Conservation (phyloP, 495 filamentous ascomycete species). For the Penicillium malachiteum region DNA sequence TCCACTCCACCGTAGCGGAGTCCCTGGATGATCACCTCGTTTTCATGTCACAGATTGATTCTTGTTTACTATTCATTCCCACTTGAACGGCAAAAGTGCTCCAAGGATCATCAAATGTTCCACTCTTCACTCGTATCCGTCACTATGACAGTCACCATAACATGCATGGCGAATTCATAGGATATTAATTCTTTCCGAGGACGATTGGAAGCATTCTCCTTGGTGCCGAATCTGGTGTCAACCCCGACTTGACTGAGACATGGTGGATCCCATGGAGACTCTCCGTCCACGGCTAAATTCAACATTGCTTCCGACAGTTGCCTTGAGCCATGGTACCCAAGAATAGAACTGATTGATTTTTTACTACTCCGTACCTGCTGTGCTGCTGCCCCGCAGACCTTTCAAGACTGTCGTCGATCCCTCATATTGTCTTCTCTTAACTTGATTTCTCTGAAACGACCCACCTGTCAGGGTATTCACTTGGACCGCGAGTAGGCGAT, state of each 20-base stretch:
- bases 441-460: slow-evolving; percentile 16
- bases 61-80: neutral
- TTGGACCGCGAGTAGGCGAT: too few species aligned
- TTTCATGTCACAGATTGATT: slow-evolving; percentile 13
- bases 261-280: slow-evolving; percentile 5
- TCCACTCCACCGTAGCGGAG: slow-evolving; percentile 1
- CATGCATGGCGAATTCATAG: too few species aligned
- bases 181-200: neutral
- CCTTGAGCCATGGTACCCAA: slow-evolving; percentile 7
- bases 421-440: slow-evolving; percentile 8
- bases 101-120: neutral
- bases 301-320: neutral
- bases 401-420: slow-evolving; percentile 12
- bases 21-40: slow-evolving; percentile 8
- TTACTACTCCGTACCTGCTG: neutral
- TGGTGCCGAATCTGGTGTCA: slow-evolving; percentile 7
- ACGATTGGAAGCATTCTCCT: neutral
- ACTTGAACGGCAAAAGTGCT: neutral
- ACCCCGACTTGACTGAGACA: slow-evolving; percentile 12
- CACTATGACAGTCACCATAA: too few species aligned
- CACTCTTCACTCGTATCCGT: too few species aligned
- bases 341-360: neutral
- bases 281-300: neutral
- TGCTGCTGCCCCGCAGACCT: neutral
- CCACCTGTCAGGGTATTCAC: slow-evolving; percentile 8